Evolutionary conservation across 192 early-diverging fungal genomes (phyloP), one percentile per base, ranked within the genome.

Genomic region (Oehlia diaphana): DNA sequence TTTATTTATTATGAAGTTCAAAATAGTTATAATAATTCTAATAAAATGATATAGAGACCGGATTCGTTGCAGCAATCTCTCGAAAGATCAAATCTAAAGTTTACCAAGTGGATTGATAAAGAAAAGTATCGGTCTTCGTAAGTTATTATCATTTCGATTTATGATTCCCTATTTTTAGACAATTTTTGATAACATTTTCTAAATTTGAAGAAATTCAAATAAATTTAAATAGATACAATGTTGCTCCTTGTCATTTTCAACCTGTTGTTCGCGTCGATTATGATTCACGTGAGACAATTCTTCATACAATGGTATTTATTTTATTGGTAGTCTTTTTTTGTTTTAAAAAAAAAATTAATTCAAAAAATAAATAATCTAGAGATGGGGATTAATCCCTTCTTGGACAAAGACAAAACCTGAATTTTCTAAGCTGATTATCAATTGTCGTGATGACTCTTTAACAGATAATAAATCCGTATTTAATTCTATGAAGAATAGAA

Each of bases 361-460:
- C 6, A 44, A 61, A 62, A 70, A 72, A 16, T 37, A 0, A 4
- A 66, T 77, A 19, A 64, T 63, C 21, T 61, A 87, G 87, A 84
- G 80, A 80, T 90, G 89, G 89, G 89, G 89, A 3, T 78, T 88
- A 61, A 87, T 90, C 64, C 89, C 89, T 26, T 82, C 71, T 2
- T 79, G 84, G 75, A 79, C 84, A 14, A 88, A 86, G 28, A 62
- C 44, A 3, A 81, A 80, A 47, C 85, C 87, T 2, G 74, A 47
- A n/a, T 78, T 79, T 13, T 74, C 82, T 1, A 49, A 81, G 0
- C 80, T 86, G 79, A 86, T 86, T 1, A 89, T 88, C 61, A 91
- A 91, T 80, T 88, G 86, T 1, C 81, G 88, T 63, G 87, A 88
- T 49, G 88, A 91, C 28, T 87, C 88, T 2, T 80, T 91, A 10